A percentile compares a stretch with the other conserved stretches of the same genome.
Evolutionary conservation across 495 filamentous ascomycete species (phyloP).

Genomic region (Penicillium fimorum): DNA sequence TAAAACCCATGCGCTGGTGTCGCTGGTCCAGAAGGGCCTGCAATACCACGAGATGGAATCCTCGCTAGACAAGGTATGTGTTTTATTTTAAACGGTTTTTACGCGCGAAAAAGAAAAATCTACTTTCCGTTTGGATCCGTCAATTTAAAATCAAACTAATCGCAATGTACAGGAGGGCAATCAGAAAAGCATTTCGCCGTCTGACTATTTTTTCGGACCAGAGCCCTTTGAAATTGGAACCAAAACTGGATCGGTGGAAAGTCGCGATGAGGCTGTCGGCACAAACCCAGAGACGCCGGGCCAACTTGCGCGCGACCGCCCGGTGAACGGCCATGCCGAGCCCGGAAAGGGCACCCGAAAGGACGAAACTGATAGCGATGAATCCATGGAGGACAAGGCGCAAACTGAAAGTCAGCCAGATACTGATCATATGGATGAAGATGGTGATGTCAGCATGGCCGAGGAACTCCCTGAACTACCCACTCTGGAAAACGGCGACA

Average conservation of each 20-base stretch:
- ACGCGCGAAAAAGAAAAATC: conserved; percentile 4
- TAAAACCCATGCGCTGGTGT: conserved; percentile 70
- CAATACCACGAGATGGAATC: conserved; percentile 70
- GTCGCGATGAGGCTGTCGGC: conserved; percentile 27
- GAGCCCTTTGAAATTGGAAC: conserved; percentile 37
- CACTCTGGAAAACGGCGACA: conserved; percentile 61
- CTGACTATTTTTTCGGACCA: conserved; percentile 53
- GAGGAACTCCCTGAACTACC: conserved; percentile 54
- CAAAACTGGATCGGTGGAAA: conserved; percentile 32
- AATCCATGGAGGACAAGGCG: conserved; percentile 53
- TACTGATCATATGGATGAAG: conserved; percentile 33
- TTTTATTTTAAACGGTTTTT: background rate
- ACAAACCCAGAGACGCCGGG: conserved; percentile 34
- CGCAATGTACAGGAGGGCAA: conserved; percentile 44
- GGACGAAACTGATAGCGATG: conserved; percentile 59
- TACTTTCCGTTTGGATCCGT: conserved; percentile 1
- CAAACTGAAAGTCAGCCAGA: conserved; percentile 23
- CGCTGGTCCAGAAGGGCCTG: conserved; percentile 73
- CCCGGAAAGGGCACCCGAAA: conserved; percentile 35
- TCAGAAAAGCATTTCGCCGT: conserved; percentile 33
- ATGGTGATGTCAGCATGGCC: conserved; percentile 46
- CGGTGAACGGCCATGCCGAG: conserved; percentile 45
- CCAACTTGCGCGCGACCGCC: conserved; percentile 45
- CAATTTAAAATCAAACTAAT: conserved; percentile 8
- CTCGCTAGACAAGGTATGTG: conserved; percentile 56